Percentiles rank a stretch among this genome's conserved stretches.
These are phyloP conservation scores for Kuraishia ogatae DNA, from an alignment of 805 yeast genomes.

Conservation along the genomic window DNA sequence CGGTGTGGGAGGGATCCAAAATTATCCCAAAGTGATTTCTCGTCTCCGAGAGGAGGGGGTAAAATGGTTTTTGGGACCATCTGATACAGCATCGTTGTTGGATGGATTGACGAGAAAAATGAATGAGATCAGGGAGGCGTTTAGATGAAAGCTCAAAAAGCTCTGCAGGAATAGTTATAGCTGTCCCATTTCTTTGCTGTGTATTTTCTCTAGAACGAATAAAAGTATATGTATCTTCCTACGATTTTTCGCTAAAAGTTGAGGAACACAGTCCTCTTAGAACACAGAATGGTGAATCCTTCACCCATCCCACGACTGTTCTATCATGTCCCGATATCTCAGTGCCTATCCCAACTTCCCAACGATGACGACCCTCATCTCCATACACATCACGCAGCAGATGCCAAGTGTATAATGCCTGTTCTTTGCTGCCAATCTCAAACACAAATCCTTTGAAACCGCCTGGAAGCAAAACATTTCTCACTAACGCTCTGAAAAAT, in stretches of 20 bases:
- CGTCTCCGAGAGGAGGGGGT: background rate
- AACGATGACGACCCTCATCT: conserved; percentile 18
- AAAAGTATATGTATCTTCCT: background rate
- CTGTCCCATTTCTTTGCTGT: no score
- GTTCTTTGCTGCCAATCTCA: conserved; percentile 63
- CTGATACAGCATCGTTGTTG: background rate
- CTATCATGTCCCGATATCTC: conserved; percentile 49
- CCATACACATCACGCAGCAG: background rate
- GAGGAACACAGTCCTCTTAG: background rate
- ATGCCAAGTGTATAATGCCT: conserved; percentile 33
- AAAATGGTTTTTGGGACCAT: background rate
- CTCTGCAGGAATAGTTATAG: no score
- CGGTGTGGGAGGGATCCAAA: background rate
- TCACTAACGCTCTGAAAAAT: conserved; percentile 52
- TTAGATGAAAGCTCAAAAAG: background rate
- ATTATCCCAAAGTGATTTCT: background rate
- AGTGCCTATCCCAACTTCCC: conserved; percentile 38
- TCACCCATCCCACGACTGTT: conserved; percentile 58
- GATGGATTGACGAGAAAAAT: background rate
- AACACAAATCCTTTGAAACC: conserved; percentile 55
- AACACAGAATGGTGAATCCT: conserved; percentile 9
- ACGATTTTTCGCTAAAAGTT: no score
- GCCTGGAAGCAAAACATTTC: conserved; percentile 30
- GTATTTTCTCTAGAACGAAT: background rate
- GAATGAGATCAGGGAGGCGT: background rate